phyloP scores from a whole-genome alignment of 2,329 filamentous ascomycete genomes.

The Lasiodiplodia sp. region DNA sequence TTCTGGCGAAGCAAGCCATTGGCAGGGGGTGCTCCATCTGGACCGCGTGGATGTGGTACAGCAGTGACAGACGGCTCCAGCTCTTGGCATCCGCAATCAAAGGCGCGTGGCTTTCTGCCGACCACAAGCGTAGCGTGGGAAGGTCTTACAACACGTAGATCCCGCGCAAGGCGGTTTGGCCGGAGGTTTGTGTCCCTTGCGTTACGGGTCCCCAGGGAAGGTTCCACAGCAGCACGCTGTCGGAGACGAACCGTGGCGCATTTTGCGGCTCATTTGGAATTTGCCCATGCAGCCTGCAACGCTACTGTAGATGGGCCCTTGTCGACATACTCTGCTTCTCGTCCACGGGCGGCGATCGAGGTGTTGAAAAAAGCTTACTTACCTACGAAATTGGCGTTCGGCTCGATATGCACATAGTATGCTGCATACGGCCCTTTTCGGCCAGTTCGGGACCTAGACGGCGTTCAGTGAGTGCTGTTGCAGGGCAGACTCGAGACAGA shows the following conservation, averaged over 20 bases:
- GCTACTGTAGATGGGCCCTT: constrained; percentile 27
- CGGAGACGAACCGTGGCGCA: constrained; percentile 13
- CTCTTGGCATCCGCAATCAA: constrained; percentile 25
- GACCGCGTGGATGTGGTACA: constrained; percentile 23
- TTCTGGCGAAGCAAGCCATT: constrained; percentile 15
- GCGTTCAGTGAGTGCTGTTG: constrained; percentile 27
- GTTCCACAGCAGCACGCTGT: constrained; percentile 20
- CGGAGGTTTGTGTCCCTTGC: constrained; percentile 26
- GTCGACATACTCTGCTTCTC: constrained; percentile 24
- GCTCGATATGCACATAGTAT: constrained; percentile 87
- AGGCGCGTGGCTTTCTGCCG: constrained; percentile 26
- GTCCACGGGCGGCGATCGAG: constrained; percentile 2
- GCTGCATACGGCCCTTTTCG: constrained; percentile 86
- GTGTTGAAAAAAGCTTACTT: constrained; percentile 45
- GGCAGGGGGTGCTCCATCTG: constrained; percentile 1
- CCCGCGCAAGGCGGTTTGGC: constrained; percentile 17
- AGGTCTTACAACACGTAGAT: constrained; percentile 27
- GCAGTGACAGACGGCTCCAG: constrained; percentile 26
- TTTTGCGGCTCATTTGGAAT: constrained; percentile 31
- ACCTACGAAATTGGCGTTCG: constrained; percentile 73
- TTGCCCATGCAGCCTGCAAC: constrained; percentile 28
- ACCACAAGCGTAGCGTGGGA: constrained; percentile 24
- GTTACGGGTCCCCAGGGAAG: constrained; percentile 2
- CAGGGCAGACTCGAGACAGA: constrained; percentile 40
- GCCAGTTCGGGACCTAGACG: constrained; percentile 75